Base-by-base conservation (phyloP, 345 rosid genomes). In the Psidium guajava region DNA sequence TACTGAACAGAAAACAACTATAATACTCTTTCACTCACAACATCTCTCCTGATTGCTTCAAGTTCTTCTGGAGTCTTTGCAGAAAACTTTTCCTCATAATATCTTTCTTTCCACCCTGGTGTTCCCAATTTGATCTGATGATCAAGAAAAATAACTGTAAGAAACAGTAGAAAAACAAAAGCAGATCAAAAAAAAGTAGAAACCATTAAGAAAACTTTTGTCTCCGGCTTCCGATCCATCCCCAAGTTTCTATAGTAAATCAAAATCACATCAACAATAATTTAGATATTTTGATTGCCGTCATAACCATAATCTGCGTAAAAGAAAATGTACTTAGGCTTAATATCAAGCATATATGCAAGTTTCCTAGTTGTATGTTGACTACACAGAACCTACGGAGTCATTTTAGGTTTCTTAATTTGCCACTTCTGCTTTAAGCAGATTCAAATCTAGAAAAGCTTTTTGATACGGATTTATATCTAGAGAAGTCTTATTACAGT, bases 21-120 rank as follows among this genome's bases (percentile, higher is more conserved):
- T 24, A 59, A 11, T 53, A 16, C 82, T 82, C 77, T 74, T 82
- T 36, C 53, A 93, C 98, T 93, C 88, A 97, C 99, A 89, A 97
- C 95, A 91, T 97, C 99, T 87, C 86, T 93, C 47, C 98, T 92
- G 87, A 92, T 91, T 61, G 55, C 87, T 88, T 96, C 97, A 91
- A 91, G 89, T 88, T 97, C 98, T 90, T 93, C 98, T 0, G 88
- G 91, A 85, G 93, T 90, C 82, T 90, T 89, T 42, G 91, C 94
- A 64, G 87, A 88, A 88, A 97, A 97, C 87, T 96, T 97, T 85
- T 95, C 99, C 82, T 90, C 91, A 84, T 97, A 97, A 89, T 96
- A 97, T 91, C 99, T 96, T 90, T 97, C 98, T 87, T 90, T 96
- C 99, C 99, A 97, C 51, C 99, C 99, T 25, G 91, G 88, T 88